Percentiles rank a stretch among this genome's conserved stretches.
phyloP scores from a whole-genome alignment of 805 yeast genomes.

The Candida vaughaniae region DNA sequence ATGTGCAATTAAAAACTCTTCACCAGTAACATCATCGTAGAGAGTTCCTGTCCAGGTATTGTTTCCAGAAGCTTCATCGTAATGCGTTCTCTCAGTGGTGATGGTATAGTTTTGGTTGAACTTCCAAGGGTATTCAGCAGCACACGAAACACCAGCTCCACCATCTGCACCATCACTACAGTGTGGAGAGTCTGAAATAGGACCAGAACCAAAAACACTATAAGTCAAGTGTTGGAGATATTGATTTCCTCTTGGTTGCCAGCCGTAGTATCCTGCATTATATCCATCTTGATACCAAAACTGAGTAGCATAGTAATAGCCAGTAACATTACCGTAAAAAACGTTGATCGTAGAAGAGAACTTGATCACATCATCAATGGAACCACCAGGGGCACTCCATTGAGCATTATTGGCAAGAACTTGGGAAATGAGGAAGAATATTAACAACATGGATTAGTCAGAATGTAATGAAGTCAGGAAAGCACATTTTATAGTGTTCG shows the following conservation, averaged over 20 bases:
- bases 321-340: slow-evolving; percentile 11
- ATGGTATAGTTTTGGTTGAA: slow-evolving; percentile 12
- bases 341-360: slow-evolving; percentile 8
- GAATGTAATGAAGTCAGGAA: too few species aligned
- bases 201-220: slow-evolving; percentile 13
- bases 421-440: too few species aligned
- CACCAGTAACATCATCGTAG: slow-evolving; percentile 11
- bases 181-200: slow-evolving; percentile 4
- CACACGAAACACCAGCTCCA: slow-evolving; percentile 13
- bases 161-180: slow-evolving; percentile 14
- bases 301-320: slow-evolving; percentile 13
- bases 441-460: too few species aligned
- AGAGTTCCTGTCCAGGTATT: slow-evolving; percentile 14
- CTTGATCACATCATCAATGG: background rate
- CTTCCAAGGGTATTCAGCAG: slow-evolving; percentile 10
- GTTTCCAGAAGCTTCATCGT: slow-evolving; percentile 3
- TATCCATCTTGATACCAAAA: slow-evolving; percentile 5
- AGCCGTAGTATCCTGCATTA: slow-evolving; percentile 12
- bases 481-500: too few species aligned
- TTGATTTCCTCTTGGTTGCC: slow-evolving; percentile 11
- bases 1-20: slow-evolving; percentile 4
- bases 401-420: background rate
- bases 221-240: slow-evolving; percentile 11
- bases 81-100: slow-evolving; percentile 1
- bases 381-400: background rate